Conservation (phyloP, 768 basidiomycete species). For the Xerocomus potaroensis region DNA sequence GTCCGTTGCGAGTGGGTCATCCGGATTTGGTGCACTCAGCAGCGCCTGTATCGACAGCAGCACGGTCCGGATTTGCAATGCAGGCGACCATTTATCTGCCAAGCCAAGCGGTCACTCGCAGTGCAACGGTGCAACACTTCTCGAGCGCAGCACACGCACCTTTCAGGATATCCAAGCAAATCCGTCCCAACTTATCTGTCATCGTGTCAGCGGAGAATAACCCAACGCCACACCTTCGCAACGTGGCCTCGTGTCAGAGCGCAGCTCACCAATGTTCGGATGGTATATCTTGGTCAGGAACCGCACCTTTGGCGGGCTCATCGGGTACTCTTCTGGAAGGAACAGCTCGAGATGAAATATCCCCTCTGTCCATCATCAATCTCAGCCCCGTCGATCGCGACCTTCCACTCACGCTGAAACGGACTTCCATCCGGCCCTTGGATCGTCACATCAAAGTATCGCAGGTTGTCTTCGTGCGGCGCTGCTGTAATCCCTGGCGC, state of each 20-base stretch:
- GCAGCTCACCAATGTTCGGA: conserved; percentile 90
- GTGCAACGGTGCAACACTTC: too few relatives aligned
- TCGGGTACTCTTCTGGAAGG: conserved; percentile 98
- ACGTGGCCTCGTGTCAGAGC: background rate
- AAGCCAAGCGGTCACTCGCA: too few relatives aligned
- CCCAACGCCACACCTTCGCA: conserved; percentile 13
- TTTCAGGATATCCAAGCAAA: conserved; percentile 98
- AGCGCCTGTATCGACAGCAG: conserved; percentile 96
- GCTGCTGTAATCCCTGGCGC: conserved; percentile 95
- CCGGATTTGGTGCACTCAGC: conserved; percentile 93
- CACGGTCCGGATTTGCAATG: conserved; percentile 97
- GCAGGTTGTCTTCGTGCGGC: conserved; percentile 95
- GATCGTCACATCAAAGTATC: conserved; percentile 98
- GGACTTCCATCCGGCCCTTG: conserved; percentile 93
- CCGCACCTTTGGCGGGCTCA: conserved; percentile 98
- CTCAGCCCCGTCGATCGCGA: background rate
- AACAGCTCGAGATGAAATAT: conserved; percentile 96
- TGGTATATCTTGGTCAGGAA: conserved; percentile 99
- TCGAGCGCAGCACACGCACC: conserved; percentile 49
- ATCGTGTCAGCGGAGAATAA: conserved; percentile 19
- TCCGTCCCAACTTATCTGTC: conserved; percentile 96
- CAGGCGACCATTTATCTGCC: conserved; percentile 98
- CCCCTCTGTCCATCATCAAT: conserved; percentile 56
- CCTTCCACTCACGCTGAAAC: conserved; percentile 63
- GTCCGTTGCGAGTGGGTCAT: conserved; percentile 91